Evolutionary conservation across 2,329 filamentous ascomycete species (phyloP).

Genomic region (Myriosclerotinia duriaeana): DNA sequence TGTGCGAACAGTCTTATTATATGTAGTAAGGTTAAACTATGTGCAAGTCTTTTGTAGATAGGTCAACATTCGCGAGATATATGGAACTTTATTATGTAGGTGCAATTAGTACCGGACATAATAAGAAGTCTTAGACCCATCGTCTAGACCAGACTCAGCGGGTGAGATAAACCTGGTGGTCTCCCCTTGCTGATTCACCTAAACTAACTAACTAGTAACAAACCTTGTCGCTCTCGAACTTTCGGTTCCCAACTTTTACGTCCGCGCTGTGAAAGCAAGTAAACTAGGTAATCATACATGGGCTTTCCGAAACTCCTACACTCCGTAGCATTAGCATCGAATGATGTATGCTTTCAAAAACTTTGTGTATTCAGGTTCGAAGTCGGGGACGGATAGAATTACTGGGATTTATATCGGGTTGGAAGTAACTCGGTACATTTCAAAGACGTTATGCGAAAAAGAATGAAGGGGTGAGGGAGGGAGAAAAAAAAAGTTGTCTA

Average conservation of each 20-base stretch:
- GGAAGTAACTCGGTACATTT: neutral
- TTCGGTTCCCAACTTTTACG: neutral
- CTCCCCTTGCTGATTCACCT: slow-evolving; percentile 1
- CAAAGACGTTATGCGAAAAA: no score
- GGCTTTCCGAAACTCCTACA: slow-evolving; percentile 3
- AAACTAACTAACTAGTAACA: neutral
- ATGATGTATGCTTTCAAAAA: neutral
- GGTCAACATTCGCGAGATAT: no score
- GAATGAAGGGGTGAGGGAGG: neutral
- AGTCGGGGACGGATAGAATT: neutral
- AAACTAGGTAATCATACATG: slow-evolving; percentile 6
- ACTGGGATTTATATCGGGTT: neutral
- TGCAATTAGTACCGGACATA: no score
- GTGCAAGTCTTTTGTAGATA: no score
- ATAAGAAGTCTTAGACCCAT: no score
- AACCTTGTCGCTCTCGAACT: neutral
- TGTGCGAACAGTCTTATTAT: no score
- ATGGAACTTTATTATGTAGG: no score
- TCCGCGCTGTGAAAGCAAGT: slow-evolving; percentile 1
- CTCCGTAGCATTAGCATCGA: neutral
- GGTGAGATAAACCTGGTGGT: slow-evolving; percentile 1
- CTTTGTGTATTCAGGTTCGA: neutral
- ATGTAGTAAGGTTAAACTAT: no score
- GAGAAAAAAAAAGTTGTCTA: neutral
- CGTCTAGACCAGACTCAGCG: neutral